phyloP scores from a whole-genome alignment of 2,329 filamentous ascomycete species.

The Cladosporium sphaerospermum region DNA sequence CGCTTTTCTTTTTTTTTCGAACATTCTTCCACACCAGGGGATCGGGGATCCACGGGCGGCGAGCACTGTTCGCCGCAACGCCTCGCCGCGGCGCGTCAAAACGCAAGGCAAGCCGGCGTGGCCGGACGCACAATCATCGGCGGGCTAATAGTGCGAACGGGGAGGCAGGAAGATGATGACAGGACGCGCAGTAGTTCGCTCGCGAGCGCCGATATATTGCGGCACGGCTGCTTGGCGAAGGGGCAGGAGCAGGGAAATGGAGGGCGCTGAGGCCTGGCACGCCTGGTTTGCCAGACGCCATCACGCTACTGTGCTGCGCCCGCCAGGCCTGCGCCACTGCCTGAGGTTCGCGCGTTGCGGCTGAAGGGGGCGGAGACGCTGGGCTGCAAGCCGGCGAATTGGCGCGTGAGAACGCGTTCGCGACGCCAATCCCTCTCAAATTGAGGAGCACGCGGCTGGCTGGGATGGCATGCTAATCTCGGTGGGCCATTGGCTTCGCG shows the following conservation, averaged over 20 bases:
- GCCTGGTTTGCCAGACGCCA: no score
- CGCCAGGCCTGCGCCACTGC: not conserved
- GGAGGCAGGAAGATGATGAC: conserved; percentile 2
- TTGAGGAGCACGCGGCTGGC: conserved; percentile 8
- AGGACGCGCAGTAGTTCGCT: conserved; percentile 9
- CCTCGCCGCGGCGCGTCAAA: not conserved
- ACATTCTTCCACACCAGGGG: not conserved
- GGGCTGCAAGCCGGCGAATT: conserved; percentile 3
- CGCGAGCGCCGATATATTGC: conserved; percentile 3
- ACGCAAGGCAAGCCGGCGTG: conserved; percentile 6
- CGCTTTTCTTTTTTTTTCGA: no score
- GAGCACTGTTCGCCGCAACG: conserved; percentile 10
- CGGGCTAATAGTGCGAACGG: not conserved
- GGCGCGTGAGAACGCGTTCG: conserved; percentile 7
- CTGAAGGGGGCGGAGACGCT: not conserved
- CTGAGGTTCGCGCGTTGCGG: not conserved
- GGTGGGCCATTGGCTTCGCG: conserved; percentile 7
- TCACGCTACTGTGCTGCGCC: no score
- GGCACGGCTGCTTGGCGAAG: conserved; percentile 6
- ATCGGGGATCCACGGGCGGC: conserved; percentile 6
- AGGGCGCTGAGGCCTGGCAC: not conserved
- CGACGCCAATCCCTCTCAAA: conserved; percentile 4
- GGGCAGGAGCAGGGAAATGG: no score
- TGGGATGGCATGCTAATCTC: conserved; percentile 10
- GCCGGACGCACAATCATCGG: conserved; percentile 4